Evolutionary conservation across 164 flowering plant species (phyloP).

Genomic region (Saururus chinensis): DNA sequence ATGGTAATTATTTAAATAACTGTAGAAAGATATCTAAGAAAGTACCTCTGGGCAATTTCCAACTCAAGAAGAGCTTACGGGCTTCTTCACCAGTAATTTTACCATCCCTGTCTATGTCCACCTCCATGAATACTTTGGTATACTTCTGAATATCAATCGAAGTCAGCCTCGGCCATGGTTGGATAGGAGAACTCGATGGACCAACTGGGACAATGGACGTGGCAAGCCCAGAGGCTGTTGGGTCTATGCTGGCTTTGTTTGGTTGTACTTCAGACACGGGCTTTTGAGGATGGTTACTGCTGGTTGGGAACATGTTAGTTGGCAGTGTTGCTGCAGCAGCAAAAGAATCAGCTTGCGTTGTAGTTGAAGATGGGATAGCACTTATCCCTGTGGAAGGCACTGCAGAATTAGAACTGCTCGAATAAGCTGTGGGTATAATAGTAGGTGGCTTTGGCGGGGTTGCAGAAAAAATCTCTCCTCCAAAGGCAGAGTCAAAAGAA

Average conservation of each 20-base stretch:
- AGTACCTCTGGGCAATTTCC: slow-evolving; percentile 92
- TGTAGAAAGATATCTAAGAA: not conserved
- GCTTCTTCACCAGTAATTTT: slow-evolving; percentile 92
- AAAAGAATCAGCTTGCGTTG: slow-evolving; percentile 45
- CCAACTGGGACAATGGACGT: slow-evolving; percentile 41
- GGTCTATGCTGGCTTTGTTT: slow-evolving; percentile 32
- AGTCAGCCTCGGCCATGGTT: slow-evolving; percentile 89
- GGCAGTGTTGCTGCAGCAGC: slow-evolving; percentile 39
- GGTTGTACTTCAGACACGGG: slow-evolving; percentile 23
- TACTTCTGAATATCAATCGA: slow-evolving; percentile 78
- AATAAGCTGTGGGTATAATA: slow-evolving; percentile 6
- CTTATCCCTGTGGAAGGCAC: slow-evolving; percentile 32
- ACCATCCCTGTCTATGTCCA: slow-evolving; percentile 91
- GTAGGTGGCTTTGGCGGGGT: slow-evolving; percentile 30
- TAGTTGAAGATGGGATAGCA: slow-evolving; percentile 3
- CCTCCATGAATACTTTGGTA: slow-evolving; percentile 74
- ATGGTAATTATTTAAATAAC: not conserved
- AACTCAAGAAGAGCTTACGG: slow-evolving; percentile 77
- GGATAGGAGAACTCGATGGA: slow-evolving; percentile 29
- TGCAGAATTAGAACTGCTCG: not conserved
- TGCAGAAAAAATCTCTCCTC: slow-evolving; percentile 61
- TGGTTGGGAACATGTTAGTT: slow-evolving; percentile 9
- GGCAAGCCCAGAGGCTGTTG: slow-evolving; percentile 21
- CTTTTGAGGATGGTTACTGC: slow-evolving; percentile 21
- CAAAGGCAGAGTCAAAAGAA: slow-evolving; percentile 45